These are phyloP conservation scores for Trichoderma arundinaceum DNA, from an alignment of 2,329 filamentous ascomycete species.

Conservation along the genomic window DNA sequence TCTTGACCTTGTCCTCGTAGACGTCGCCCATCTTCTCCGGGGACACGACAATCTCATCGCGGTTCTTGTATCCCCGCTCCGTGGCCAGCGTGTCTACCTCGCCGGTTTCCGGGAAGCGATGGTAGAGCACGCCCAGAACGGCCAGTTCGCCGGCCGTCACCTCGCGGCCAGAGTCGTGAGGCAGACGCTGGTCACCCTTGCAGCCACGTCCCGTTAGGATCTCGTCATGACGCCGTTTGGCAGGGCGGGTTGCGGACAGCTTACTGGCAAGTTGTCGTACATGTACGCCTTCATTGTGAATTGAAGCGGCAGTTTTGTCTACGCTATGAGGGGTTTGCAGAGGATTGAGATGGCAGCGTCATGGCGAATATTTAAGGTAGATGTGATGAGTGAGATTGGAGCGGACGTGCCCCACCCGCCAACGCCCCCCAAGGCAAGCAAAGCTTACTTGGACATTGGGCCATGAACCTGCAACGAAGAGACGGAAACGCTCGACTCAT, in stretches of 20 bases:
- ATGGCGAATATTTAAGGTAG: background rate
- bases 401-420: no score
- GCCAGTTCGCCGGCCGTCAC: constrained; percentile 70
- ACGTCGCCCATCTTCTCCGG: constrained; percentile 81
- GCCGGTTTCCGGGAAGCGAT: constrained; percentile 65
- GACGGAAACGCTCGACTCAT: no score
- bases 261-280: constrained; percentile 61
- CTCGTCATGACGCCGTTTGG: background rate
- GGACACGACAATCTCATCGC: constrained; percentile 89
- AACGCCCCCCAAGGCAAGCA: no score
- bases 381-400: no score
- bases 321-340: constrained; percentile 14
- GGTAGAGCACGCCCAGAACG: constrained; percentile 81
- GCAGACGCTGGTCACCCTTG: constrained; percentile 89
- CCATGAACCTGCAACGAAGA: no score
- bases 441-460: no score
- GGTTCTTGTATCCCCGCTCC: constrained; percentile 86
- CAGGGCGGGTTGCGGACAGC: constrained; percentile 36
- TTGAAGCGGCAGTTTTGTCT: background rate
- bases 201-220: constrained; percentile 26
- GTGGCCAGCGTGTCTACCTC: constrained; percentile 76
- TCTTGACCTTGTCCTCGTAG: constrained; percentile 93
- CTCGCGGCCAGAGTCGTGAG: constrained; percentile 81
- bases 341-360: background rate
- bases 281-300: constrained; percentile 61